Evolutionary conservation across 139 green algal genomes (phyloP).

Genomic region (Edaphochlamys debaryana): DNA sequence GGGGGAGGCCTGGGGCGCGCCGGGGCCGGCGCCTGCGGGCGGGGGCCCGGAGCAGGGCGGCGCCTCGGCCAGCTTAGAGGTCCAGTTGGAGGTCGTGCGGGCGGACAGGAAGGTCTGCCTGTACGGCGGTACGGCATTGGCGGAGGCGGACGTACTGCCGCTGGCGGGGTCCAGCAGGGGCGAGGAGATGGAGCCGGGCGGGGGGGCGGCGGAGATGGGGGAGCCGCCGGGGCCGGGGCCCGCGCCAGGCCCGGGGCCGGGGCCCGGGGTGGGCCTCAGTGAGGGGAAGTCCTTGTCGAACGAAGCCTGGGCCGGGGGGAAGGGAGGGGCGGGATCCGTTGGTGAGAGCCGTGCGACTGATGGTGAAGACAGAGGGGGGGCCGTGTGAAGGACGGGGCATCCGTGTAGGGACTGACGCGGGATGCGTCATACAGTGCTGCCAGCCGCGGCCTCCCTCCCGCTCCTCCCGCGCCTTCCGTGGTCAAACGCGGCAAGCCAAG

Average conservation of each 20-base stretch:
- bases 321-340: neutral
- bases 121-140: neutral
- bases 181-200: neutral
- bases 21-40: neutral
- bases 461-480: too few relatives aligned
- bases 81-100: conserved; percentile 27
- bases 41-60: neutral
- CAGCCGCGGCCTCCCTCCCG: neutral
- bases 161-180: conserved; percentile 11
- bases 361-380: too few relatives aligned
- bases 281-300: conserved; percentile 35
- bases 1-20: too few relatives aligned
- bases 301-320: neutral
- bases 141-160: neutral
- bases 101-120: conserved; percentile 29
- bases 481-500: too few relatives aligned
- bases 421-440: neutral
- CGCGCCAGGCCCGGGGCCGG: too few relatives aligned
- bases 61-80: conserved; percentile 28
- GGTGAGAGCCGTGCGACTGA: neutral
- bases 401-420: too few relatives aligned
- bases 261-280: neutral
- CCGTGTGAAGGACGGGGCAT: too few relatives aligned
- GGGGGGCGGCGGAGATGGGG: neutral
- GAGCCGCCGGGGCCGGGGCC: neutral